Evolutionary conservation across 139 green algal species (phyloP), one percentile per base, ranked within the genome.

Genomic region (Pleodorina starrii): DNA sequence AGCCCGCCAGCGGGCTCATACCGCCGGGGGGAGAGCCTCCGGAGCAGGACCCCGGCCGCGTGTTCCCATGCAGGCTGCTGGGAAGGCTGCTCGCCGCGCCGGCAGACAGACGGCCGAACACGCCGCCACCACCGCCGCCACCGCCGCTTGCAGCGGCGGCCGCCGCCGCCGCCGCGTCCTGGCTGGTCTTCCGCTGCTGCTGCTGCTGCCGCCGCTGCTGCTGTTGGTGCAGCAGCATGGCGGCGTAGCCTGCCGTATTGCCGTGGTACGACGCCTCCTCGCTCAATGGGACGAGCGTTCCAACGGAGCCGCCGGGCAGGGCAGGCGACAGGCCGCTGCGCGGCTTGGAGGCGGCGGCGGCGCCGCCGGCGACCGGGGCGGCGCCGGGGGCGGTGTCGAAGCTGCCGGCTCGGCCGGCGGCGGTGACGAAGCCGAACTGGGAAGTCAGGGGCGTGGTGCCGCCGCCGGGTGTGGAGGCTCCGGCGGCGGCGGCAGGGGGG

Each of bases 211-310:
- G 79, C 57, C 54, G 60, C 60, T 44, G 27, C 60, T 87, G 42
- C 48, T 88, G 66, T 46, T 88, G 83, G 9, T 48, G n/a, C 40
- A 38, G 4, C 44, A 80, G 66, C 83, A 88, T 80, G 46, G 66
- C 74, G 35, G 68, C 66, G 21, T 80, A 81, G 5, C 63, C 82
- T 11, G 83, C 83, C 7, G 83, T 80, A 44, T 80, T 88, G 83
- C 83, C 83, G 68, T 88, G 83, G 83, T 81, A 88, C 9, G 46
- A 72, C 21, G 83, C 83, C 68, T 88, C 83, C 68, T 88, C 83
- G 16, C 60, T 88, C 21, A 88, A 46, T 1, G 83, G 83, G 2
- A 88, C 83, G 14, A 88, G 68, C 42, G 42, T 57, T 21, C 78
- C 78, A 7, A 38, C 9, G n/a, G 54, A 17, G 11, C 38, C 25